These are phyloP conservation scores for Heterococcus sp. DNA, from an alignment of 108 stramenopile species.

Conservation along the genomic window DNA sequence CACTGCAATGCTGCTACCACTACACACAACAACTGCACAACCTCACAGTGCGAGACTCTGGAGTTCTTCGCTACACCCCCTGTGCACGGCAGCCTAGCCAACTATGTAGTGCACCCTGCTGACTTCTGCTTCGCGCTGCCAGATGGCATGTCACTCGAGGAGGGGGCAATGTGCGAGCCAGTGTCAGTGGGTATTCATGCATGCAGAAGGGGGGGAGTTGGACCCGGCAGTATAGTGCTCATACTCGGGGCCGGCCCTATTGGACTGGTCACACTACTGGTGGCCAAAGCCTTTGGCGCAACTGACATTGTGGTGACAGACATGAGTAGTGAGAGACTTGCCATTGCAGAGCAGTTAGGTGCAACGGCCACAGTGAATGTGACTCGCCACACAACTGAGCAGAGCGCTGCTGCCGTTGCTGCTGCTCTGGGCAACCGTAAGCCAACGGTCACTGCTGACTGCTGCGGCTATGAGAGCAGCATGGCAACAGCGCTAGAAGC, in stretches of 20 bases:
- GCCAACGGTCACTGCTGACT: slow-evolving; percentile 45
- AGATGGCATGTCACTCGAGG: slow-evolving; percentile 32
- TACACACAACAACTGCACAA: too few species aligned
- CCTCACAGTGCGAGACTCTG: slow-evolving; percentile 47
- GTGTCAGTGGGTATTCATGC: slow-evolving; percentile 51
- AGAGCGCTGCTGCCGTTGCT: slow-evolving; percentile 2
- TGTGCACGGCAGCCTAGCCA: slow-evolving; percentile 50
- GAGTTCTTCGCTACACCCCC: slow-evolving; percentile 53
- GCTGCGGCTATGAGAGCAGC: slow-evolving; percentile 50
- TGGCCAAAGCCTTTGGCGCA: slow-evolving; percentile 45
- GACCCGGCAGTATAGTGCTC: slow-evolving; percentile 20
- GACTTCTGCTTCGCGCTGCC: slow-evolving; percentile 52
- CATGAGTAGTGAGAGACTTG: slow-evolving; percentile 30
- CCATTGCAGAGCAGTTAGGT: slow-evolving; percentile 22
- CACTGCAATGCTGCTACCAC: too few species aligned
- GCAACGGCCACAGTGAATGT: slow-evolving; percentile 19
- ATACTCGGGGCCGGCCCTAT: slow-evolving; percentile 47
- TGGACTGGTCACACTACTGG: slow-evolving; percentile 41
- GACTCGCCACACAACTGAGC: slow-evolving; percentile 4
- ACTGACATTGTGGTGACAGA: slow-evolving; percentile 29
- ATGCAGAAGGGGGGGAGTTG: slow-evolving; percentile 29
- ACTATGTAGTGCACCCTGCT: slow-evolving; percentile 46
- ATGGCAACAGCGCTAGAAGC: slow-evolving; percentile 44
- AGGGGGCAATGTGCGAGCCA: slow-evolving; percentile 56
- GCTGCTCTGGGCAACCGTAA: slow-evolving; percentile 6